phyloP scores from a whole-genome alignment of 2,329 filamentous ascomycete species.

The Ophiostoma sp. region DNA sequence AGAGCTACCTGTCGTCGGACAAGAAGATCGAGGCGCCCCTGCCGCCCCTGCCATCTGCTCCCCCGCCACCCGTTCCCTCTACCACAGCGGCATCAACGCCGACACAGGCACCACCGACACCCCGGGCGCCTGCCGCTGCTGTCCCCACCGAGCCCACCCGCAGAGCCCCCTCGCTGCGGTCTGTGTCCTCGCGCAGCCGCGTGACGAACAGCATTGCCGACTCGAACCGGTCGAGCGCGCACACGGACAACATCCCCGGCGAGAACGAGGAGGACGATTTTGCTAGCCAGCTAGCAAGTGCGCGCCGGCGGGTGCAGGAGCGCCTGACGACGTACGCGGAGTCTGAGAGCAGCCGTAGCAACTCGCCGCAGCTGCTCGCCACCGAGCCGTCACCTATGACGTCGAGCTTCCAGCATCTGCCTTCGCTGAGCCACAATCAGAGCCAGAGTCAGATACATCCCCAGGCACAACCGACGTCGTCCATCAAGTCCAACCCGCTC shows the following conservation, averaged over 20 bases:
- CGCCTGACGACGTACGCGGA: conserved; percentile 65
- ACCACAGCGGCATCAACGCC: background rate
- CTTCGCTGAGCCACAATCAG: background rate
- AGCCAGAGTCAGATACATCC: background rate
- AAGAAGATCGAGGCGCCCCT: background rate
- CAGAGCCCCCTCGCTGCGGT: conserved; percentile 29
- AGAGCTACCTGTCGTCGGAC: background rate
- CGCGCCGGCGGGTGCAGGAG: conserved; percentile 66
- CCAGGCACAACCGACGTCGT: background rate
- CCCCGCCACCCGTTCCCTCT: background rate
- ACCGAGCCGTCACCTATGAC: conserved; percentile 28
- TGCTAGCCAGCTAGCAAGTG: conserved; percentile 64
- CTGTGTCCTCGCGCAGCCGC: conserved; percentile 56
- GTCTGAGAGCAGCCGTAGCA: conserved; percentile 47
- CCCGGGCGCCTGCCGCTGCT: background rate
- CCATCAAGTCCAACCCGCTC: conserved; percentile 4
- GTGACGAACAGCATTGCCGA: conserved; percentile 31
- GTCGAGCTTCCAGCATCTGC: background rate
- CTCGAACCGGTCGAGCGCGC: conserved; percentile 25
- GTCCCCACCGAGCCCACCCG: background rate
- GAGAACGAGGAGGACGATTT: conserved; percentile 59
- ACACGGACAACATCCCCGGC: conserved; percentile 32
- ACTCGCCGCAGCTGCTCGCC: conserved; percentile 38
- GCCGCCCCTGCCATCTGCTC: background rate
- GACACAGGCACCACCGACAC: background rate